Conservation (phyloP, 345 rosid species). For the Dipteronia sinensis region DNA sequence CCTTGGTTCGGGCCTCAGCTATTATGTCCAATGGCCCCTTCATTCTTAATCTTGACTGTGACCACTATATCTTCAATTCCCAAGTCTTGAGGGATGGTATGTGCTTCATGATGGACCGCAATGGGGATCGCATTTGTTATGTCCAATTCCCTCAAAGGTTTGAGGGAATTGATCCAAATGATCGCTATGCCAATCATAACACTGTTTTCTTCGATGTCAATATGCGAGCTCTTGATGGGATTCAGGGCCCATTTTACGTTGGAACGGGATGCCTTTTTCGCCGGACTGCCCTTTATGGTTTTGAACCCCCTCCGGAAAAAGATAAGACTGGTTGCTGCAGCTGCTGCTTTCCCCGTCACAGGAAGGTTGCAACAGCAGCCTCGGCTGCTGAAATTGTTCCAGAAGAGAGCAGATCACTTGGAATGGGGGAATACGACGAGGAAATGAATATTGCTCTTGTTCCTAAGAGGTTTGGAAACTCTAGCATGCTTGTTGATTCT, state of each 20-base stretch:
- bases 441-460: constrained; percentile 44
- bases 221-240: constrained; percentile 79
- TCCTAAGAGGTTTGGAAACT: constrained; percentile 79
- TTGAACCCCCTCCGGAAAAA: constrained; percentile 54
- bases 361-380: constrained; percentile 44
- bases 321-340: constrained; percentile 40
- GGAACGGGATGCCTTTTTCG: constrained; percentile 94
- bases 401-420: constrained; percentile 28
- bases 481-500: constrained; percentile 55
- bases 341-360: constrained; percentile 49
- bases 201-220: constrained; percentile 84
- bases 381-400: constrained; percentile 43
- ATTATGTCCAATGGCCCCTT: constrained; percentile 89
- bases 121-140: constrained; percentile 60
- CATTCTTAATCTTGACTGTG: constrained; percentile 85
- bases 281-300: constrained; percentile 74
- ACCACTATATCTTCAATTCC: constrained; percentile 78
- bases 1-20: constrained; percentile 78
- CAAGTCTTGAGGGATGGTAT: constrained; percentile 74
- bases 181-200: constrained; percentile 81
- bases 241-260: constrained; percentile 89
- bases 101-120: constrained; percentile 87
- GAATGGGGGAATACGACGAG: constrained; percentile 33
- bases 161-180: constrained; percentile 86
- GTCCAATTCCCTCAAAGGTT: constrained; percentile 92